phyloP scores from a whole-genome alignment of 768 basidiomycete genomes.

The Calocera cornea region DNA sequence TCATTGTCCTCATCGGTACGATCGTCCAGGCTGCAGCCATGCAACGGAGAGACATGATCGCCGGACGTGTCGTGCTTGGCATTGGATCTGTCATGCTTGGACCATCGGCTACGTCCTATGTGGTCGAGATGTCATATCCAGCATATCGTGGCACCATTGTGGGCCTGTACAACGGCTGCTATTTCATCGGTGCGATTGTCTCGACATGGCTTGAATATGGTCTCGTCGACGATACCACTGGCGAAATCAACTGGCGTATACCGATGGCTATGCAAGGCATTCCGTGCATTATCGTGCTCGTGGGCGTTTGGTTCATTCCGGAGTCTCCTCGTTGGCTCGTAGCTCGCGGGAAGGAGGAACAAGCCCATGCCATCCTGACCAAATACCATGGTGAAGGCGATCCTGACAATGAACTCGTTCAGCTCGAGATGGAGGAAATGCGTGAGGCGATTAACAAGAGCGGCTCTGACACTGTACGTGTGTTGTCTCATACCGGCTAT shows the following conservation, averaged over 20 bases:
- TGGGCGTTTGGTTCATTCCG: slow-evolving; percentile 53
- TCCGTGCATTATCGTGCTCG: slow-evolving; percentile 53
- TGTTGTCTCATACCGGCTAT: neutral
- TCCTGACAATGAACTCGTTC: slow-evolving; percentile 17
- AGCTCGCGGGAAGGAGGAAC: slow-evolving; percentile 18
- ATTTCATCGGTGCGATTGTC: slow-evolving; percentile 13
- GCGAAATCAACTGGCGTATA: slow-evolving; percentile 45
- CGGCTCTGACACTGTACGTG: slow-evolving; percentile 14
- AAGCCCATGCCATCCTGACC: slow-evolving; percentile 18
- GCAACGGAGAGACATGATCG: slow-evolving; percentile 14
- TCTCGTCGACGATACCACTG: slow-evolving; percentile 10
- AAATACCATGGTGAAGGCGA: slow-evolving; percentile 15
- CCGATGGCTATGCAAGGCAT: slow-evolving; percentile 63
- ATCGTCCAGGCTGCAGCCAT: slow-evolving; percentile 12
- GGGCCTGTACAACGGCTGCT: slow-evolving; percentile 14
- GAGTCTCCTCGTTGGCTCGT: slow-evolving; percentile 59
- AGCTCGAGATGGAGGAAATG: slow-evolving; percentile 20
- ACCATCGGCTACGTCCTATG: slow-evolving; percentile 8
- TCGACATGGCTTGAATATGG: slow-evolving; percentile 16
- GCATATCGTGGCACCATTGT: slow-evolving; percentile 15
- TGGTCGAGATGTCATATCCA: slow-evolving; percentile 14
- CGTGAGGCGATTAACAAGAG: slow-evolving; percentile 16
- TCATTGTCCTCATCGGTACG: slow-evolving; percentile 13
- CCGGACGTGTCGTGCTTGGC: slow-evolving; percentile 18
- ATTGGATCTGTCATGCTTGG: slow-evolving; percentile 15